These are phyloP conservation scores for Phyllosticta citrichinensis DNA, from an alignment of 2,329 filamentous ascomycete genomes.

Conservation along the genomic window DNA sequence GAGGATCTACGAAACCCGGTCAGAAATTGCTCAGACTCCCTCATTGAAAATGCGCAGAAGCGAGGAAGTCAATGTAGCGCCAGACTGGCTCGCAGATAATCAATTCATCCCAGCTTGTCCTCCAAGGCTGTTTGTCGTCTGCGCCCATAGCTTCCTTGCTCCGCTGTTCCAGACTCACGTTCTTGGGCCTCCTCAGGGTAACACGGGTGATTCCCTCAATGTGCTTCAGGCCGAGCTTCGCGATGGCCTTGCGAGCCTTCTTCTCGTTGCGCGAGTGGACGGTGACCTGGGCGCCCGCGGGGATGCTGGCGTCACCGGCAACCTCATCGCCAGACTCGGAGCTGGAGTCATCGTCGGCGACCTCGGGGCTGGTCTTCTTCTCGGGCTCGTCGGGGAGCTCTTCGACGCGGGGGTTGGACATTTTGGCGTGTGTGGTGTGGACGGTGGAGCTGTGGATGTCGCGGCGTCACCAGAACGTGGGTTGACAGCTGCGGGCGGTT, in stretches of 20 bases:
- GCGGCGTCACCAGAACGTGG: neutral
- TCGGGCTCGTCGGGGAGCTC: slow-evolving; percentile 85
- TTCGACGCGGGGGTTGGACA: slow-evolving; percentile 97
- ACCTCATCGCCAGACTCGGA: slow-evolving; percentile 67
- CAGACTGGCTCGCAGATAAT: neutral
- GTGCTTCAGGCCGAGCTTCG: slow-evolving; percentile 94
- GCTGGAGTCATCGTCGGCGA: slow-evolving; percentile 62
- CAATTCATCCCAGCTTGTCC: neutral
- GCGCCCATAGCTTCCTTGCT: neutral
- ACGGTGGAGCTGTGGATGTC: slow-evolving; percentile 17
- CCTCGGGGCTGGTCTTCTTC: slow-evolving; percentile 59
- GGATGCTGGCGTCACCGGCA: slow-evolving; percentile 52
- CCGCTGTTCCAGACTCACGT: slow-evolving; percentile 56
- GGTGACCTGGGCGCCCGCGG: slow-evolving; percentile 77
- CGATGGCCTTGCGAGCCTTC: slow-evolving; percentile 99
- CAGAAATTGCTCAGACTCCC: neutral
- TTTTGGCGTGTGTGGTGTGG: slow-evolving; percentile 42
- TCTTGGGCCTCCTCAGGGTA: slow-evolving; percentile 96
- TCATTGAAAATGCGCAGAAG: neutral
- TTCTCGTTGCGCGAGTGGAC: slow-evolving; percentile 99
- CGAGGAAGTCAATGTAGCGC: neutral
- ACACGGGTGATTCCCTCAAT: slow-evolving; percentile 96
- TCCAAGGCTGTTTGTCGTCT: neutral
- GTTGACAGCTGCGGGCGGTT: slow-evolving; percentile 1
- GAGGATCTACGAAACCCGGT: slow-evolving; percentile 58